Conservation (phyloP, 2,329 filamentous ascomycete genomes). For the Monosporascus sp. region DNA sequence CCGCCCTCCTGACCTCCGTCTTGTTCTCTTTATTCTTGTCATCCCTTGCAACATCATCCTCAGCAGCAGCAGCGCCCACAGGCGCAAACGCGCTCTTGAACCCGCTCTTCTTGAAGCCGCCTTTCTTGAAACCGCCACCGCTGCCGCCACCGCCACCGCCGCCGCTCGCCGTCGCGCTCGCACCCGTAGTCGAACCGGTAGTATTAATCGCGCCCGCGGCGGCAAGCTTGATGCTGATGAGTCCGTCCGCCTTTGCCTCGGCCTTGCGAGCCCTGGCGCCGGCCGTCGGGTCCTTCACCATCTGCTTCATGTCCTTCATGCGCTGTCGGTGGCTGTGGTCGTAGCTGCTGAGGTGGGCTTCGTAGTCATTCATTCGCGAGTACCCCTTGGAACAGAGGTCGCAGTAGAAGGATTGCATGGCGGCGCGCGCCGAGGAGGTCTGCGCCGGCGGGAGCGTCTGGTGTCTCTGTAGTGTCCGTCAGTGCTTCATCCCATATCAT, state of each 20-base stretch:
- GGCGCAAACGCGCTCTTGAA: slow-evolving; percentile 72
- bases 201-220: slow-evolving; percentile 20
- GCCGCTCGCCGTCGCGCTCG: slow-evolving; percentile 21
- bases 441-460: slow-evolving; percentile 54
- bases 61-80: slow-evolving; percentile 36
- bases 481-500: slow-evolving; percentile 26
- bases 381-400: slow-evolving; percentile 91
- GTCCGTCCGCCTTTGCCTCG: slow-evolving; percentile 63
- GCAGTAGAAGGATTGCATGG: slow-evolving; percentile 77
- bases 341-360: slow-evolving; percentile 88
- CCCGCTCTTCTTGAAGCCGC: slow-evolving; percentile 74
- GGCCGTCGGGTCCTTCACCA: slow-evolving; percentile 66
- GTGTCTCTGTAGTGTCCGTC: slow-evolving; percentile 42
- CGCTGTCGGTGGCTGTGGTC: slow-evolving; percentile 94
- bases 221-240: slow-evolving; percentile 62
- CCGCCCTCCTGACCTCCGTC: slow-evolving; percentile 16
- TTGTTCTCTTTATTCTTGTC: slow-evolving; percentile 34
- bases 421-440: slow-evolving; percentile 64
- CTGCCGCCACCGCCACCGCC: slow-evolving; percentile 20
- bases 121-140: slow-evolving; percentile 55
- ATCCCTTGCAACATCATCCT: slow-evolving; percentile 25
- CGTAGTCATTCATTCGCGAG: slow-evolving; percentile 90
- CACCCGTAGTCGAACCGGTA: slow-evolving; percentile 1
- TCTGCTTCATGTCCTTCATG: slow-evolving; percentile 80
- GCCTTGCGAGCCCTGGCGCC: slow-evolving; percentile 61